Evolutionary conservation across 192 early-diverging fungal genomes (phyloP).

Genomic region (Gigaspora rosea): DNA sequence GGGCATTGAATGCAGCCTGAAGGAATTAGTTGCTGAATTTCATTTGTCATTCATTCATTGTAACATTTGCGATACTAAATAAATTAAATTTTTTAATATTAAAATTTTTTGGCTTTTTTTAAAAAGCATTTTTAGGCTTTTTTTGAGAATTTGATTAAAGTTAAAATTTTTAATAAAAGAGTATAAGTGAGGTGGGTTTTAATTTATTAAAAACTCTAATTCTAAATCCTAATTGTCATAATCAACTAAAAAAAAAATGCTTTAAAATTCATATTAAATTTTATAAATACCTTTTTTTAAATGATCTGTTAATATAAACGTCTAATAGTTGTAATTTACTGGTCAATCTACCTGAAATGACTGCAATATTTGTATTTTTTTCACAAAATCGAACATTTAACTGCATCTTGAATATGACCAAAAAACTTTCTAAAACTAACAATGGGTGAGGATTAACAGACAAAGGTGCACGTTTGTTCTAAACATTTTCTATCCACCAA

Average conservation of each 20-base stretch:
- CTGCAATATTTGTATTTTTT: conserved; percentile 8
- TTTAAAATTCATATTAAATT: conserved; percentile 4
- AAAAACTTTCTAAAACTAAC: conserved; percentile 8
- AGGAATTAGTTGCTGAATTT: not conserved
- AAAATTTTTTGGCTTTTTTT: not conserved
- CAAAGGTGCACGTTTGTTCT: not conserved
- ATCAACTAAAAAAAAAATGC: not conserved
- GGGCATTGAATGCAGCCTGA: not conserved
- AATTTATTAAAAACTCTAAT: too few species aligned
- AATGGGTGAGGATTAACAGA: not conserved
- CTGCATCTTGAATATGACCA: not conserved
- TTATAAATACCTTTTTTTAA: conserved; percentile 2
- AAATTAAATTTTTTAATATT: conserved; percentile 2
- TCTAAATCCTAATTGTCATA: not conserved
- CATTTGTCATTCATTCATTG: not conserved
- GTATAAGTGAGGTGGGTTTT: too few species aligned
- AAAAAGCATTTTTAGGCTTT: too few species aligned
- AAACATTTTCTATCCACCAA: conserved; percentile 20
- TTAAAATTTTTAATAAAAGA: too few species aligned
- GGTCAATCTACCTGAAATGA: conserved; percentile 20
- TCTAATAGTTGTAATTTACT: conserved; percentile 3
- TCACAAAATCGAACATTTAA: not conserved
- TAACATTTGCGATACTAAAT: not conserved
- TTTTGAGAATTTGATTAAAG: too few species aligned
- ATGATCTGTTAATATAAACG: conserved; percentile 1